Evolutionary conservation across 2,329 filamentous ascomycete species (phyloP), one percentile per base, ranked within the genome.

Genomic region (Colletotrichum zoysiae): DNA sequence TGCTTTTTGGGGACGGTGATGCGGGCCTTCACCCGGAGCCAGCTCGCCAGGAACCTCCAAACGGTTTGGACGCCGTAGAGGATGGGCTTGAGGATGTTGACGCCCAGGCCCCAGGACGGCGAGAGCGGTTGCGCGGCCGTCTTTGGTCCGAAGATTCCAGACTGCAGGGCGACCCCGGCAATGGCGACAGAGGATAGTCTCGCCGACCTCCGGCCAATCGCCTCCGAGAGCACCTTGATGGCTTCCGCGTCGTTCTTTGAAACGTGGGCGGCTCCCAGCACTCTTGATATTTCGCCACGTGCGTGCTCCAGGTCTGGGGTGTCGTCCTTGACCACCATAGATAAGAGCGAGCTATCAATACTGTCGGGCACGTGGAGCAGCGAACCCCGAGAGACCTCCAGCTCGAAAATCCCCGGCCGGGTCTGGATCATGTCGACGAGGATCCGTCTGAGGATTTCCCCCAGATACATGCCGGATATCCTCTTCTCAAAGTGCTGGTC

Each of bases 401-500:
- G 65, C 12, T 60, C 59, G 26, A 77, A 60, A 3, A 44, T 8
- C 0, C 56, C n/a, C 8, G 51, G 14, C 1, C 53, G 26, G 0
- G 70, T 48, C 2, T 70, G 67, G 64, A 81, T 76, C 50, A 83
- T 60, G 6, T 84, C 80, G 33, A 93, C 77, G 14, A 95, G 81
- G 20, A 89, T 88, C 23, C 90, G 86, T 56, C 93, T 87, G 59
- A 95, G 84, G 50, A 95, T 90, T 78, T 95, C 93, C 18, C 93
- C 93, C 62, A 95, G 81, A 81, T 95, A 95, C 89, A 95, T 92
- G 74, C 93, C 93, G 0, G 91, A 93, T n/a, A 95, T 88, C 50
- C 92, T 89, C 83, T 95, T 95, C 82, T 95, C 93, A 75, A 95
- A 94, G 87, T 94, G 93, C 77, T 95, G 93, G 63, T 93, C 89